Base-by-base conservation (phyloP, 345 rosid species). In the Punica granatum region DNA sequence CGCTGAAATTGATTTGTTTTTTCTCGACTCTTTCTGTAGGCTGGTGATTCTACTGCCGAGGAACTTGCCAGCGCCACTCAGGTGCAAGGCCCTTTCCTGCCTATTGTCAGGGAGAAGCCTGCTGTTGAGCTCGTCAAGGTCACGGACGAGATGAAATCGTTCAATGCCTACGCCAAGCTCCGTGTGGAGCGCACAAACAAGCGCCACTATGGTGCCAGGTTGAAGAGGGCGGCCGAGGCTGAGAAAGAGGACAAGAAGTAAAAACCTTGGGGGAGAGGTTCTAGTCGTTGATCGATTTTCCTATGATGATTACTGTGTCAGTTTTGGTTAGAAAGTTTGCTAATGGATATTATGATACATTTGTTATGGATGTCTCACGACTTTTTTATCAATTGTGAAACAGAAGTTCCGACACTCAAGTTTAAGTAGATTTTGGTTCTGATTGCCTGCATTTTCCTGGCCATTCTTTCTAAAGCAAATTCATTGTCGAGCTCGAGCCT, bases 11-110 rank as follows among this genome's bases (percentile, higher is more conserved):
- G 34, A 56, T 26, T 2, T 1, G 2, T 26, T 14, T 26, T 16
- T 3, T 11, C 18, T 36, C 21, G 26, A 21, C 32, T 7, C 6
- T 65, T 49, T 41, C 13, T 30, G 46, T 69, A 82, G 86, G 79
- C 83, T 39, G 86, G 86, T 66, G 86, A 82, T 64, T 82, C 86
- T 73, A 63, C 86, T 66, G 71, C 79, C 4, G 83, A 82, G 77
- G 86, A 77, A 62, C 68, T 82, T 67, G 81, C 81, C 16, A 70
- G 75, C 23, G 81, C 86, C 28, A 79, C 86, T 41, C 86, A 82
- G 72, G 81, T 79, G 28, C 78, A 82, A 46, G 83, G 83, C 4
- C 48, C 58, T 2, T 70, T 25, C 76, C 65, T 82, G 79, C 81
- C 86, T n/a, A 79, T 82, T 42, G 70, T 39, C 23, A 75, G 73